These are phyloP conservation scores for Sutorius eximius DNA, from an alignment of 1,284 basidiomycete species.

Conservation along the genomic window DNA sequence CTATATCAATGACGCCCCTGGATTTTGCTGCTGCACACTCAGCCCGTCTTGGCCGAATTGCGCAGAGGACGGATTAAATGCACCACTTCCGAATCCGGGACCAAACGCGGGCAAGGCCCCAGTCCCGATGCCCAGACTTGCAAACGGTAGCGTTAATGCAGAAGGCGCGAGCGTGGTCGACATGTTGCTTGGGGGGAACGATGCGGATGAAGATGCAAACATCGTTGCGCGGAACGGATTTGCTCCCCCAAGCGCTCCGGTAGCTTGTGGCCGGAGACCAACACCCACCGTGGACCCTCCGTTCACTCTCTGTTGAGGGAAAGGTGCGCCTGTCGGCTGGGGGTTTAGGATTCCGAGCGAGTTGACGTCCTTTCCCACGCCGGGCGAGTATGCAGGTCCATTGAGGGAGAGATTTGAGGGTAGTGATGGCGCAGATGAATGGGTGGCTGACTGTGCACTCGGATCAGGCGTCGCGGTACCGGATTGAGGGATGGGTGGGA, in stretches of 20 bases:
- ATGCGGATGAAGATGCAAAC: constrained; percentile 33
- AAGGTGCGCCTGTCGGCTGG: constrained; percentile 26
- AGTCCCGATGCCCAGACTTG: constrained; percentile 12
- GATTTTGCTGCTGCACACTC: constrained; percentile 37
- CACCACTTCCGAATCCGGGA: constrained; percentile 14
- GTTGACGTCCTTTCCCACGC: constrained; percentile 35
- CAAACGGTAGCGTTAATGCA: constrained; percentile 28
- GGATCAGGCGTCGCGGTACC: constrained; percentile 49
- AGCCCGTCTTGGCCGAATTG: constrained; percentile 22
- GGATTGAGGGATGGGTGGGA: constrained; percentile 72
- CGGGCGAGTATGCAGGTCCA: constrained; percentile 14
- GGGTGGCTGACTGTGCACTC: constrained; percentile 20
- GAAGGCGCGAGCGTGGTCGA: constrained; percentile 20
- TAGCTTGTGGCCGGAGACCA: constrained; percentile 72
- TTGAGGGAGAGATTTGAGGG: constrained; percentile 10
- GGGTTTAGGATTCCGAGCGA: constrained; percentile 16
- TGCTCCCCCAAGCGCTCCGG: constrained; percentile 55
- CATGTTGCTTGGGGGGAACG: background rate
- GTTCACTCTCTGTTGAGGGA: constrained; percentile 31
- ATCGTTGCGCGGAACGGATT: constrained; percentile 79
- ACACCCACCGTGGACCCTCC: constrained; percentile 48
- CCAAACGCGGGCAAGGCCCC: constrained; percentile 9
- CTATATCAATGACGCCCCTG: constrained; percentile 41
- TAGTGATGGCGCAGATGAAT: constrained; percentile 21
- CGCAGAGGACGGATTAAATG: constrained; percentile 15